A percentile compares a stretch with the other conserved stretches of the same genome.
These are phyloP conservation scores for Solanum sitiens DNA, from an alignment of 257 asterid genomes.

Conservation along the genomic window DNA sequence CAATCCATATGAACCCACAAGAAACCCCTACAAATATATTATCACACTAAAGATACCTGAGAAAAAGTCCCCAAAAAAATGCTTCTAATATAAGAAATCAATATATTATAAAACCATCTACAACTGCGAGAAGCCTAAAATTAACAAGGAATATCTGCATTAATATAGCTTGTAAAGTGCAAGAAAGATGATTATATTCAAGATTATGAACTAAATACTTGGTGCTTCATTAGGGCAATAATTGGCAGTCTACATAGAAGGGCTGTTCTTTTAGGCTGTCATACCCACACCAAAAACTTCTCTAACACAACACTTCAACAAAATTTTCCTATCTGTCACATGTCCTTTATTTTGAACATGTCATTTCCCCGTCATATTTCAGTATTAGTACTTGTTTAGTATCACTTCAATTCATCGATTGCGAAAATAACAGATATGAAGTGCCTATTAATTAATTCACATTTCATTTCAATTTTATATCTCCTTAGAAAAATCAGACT, in stretches of 20 bases:
- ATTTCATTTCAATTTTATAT: background rate
- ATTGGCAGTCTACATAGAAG: background rate
- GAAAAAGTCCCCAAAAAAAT: background rate
- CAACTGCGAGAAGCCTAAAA: background rate
- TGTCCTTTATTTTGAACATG: background rate
- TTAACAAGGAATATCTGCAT: background rate
- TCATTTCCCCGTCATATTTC: background rate
- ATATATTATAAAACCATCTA: background rate
- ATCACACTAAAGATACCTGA: background rate
- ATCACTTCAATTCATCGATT: background rate
- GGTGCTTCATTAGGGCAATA: background rate
- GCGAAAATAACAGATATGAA: background rate
- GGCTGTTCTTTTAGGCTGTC: background rate
- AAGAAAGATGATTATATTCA: background rate
- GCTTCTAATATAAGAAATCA: background rate
- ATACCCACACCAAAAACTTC: background rate
- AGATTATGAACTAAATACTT: background rate
- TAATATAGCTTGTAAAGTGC: background rate
- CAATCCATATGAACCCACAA: conserved; percentile 94
- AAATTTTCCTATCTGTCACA: background rate
- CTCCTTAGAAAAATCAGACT: background rate
- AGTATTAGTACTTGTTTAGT: background rate
- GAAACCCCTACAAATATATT: conserved; percentile 58
- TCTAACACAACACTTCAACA: background rate
- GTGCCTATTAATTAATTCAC: background rate